These are phyloP conservation scores for Saccharomycopsis guyanensis DNA, from an alignment of 805 yeast species.

Conservation along the genomic window DNA sequence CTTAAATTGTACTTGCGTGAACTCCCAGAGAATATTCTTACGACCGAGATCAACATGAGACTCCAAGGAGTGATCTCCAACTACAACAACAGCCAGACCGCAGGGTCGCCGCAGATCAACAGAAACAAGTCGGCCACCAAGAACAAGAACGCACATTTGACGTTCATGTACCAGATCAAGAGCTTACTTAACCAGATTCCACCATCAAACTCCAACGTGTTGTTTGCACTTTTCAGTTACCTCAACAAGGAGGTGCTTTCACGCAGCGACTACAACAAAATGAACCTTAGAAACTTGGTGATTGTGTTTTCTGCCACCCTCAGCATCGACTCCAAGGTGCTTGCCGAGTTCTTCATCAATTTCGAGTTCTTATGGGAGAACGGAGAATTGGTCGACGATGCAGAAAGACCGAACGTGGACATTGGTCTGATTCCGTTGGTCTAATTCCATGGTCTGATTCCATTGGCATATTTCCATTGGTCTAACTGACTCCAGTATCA, in stretches of 20 bases:
- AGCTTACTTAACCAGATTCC: constrained; percentile 34
- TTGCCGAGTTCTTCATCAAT: constrained; percentile 54
- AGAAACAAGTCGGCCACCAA: constrained; percentile 16
- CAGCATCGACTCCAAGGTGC: constrained; percentile 54
- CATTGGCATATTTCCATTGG: no score
- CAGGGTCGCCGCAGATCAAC: constrained; percentile 23
- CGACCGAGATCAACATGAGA: constrained; percentile 38
- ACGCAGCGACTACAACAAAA: constrained; percentile 59
- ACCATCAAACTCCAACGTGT: constrained; percentile 46
- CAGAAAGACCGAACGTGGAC: constrained; percentile 42
- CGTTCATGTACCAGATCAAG: constrained; percentile 17
- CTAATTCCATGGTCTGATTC: no score
- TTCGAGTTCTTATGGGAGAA: constrained; percentile 54
- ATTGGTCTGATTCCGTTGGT: constrained; percentile 40
- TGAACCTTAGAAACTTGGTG: constrained; percentile 74
- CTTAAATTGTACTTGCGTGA: constrained; percentile 77
- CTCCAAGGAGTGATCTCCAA: constrained; percentile 32
- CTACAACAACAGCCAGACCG: constrained; percentile 19
- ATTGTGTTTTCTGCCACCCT: constrained; percentile 80
- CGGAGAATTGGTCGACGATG: constrained; percentile 34
- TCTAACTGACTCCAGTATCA: no score
- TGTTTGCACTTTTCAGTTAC: constrained; percentile 60
- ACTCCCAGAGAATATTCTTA: constrained; percentile 61
- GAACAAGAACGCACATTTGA: constrained; percentile 16
- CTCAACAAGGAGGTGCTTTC: constrained; percentile 51